Conservation (phyloP, 2,329 filamentous ascomycete genomes). For the Aspergillaceae sp. region DNA sequence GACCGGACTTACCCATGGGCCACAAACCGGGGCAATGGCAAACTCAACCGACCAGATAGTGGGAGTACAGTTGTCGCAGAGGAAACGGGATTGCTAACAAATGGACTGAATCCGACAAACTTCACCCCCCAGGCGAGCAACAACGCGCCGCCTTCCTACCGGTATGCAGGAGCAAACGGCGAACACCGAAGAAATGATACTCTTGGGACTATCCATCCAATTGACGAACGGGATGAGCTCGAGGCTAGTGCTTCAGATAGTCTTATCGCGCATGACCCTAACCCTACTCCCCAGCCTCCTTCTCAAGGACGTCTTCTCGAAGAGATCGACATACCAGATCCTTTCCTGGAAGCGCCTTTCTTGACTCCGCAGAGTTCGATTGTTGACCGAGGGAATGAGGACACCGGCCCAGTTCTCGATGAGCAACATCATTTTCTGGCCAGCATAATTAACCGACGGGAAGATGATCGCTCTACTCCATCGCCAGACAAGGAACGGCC, state of each 20-base stretch:
- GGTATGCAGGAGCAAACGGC: constrained; percentile 39
- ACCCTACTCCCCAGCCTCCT: constrained; percentile 4
- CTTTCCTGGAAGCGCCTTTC: constrained; percentile 19
- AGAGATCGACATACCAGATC: constrained; percentile 11
- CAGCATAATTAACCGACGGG: neutral
- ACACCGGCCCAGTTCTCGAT: neutral
- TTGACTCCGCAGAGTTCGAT: constrained; percentile 19
- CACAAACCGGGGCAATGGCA: constrained; percentile 13
- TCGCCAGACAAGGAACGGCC: constrained; percentile 50
- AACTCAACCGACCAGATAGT: constrained; percentile 18
- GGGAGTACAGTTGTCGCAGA: constrained; percentile 26
- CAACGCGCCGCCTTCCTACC: constrained; percentile 12
- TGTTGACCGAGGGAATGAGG: constrained; percentile 5
- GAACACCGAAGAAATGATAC: constrained; percentile 42
- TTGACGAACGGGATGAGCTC: constrained; percentile 55
- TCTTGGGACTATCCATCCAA: constrained; percentile 52
- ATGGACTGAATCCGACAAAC: constrained; percentile 32
- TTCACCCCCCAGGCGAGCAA: constrained; percentile 12
- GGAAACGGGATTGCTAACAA: constrained; percentile 34
- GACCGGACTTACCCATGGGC: constrained; percentile 23
- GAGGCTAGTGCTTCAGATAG: constrained; percentile 28
- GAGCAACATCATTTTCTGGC: neutral
- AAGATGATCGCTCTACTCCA: constrained; percentile 21
- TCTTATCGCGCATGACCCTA: constrained; percentile 3
- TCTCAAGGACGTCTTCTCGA: neutral